Evolutionary conservation across 2,329 filamentous ascomycete genomes (phyloP), one percentile per base, ranked within the genome.

Genomic region (Colletotrichum euphorbiae): DNA sequence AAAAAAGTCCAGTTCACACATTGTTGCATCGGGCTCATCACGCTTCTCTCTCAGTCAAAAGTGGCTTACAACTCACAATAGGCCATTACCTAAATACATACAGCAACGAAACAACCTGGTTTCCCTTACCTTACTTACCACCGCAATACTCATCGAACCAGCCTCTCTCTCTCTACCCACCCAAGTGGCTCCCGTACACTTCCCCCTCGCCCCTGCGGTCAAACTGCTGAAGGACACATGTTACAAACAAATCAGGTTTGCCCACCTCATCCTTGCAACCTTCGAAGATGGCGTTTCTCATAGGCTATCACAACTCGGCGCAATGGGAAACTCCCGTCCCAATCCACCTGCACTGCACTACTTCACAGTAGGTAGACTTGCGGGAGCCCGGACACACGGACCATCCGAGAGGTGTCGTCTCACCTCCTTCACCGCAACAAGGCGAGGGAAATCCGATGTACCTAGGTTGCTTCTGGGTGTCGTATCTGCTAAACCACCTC

Each of bases 371-470:
- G 28, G 28, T 28, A 28, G 28, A 28, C 55, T 60, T 40, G 36
- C 61, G 55, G 66, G 40, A 58, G 51, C 24, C 54, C 60, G 52
- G 52, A n/a, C 61, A 59, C 66, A 69, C 66, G 55, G 66, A 38
- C 66, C 66, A 60, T 65, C 54, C 42, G 33, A 42, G 45, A 60
- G 45, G 4, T 59, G 46, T 65, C 54, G 54, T 68, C 54, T 50
- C 61, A 59, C 65, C 52, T 68, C 33, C 46, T 52, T 68, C 65
- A 68, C 61, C 65, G 65, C 54, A 60, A 63, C 28, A 38, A 57
- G 38, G 38, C 54, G 45, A 60, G 55, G 61, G 36, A 63, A 63
- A 57, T 48, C 43, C 52, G 62, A 45, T 51, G 59, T 55, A 62
- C 21, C 24, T n/a, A n/a, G n/a, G n/a, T 45, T 40, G 24, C 9